Evolutionary conservation across 352 stramenopile species (phyloP).

Genomic region (Phytophthora lateralis): DNA sequence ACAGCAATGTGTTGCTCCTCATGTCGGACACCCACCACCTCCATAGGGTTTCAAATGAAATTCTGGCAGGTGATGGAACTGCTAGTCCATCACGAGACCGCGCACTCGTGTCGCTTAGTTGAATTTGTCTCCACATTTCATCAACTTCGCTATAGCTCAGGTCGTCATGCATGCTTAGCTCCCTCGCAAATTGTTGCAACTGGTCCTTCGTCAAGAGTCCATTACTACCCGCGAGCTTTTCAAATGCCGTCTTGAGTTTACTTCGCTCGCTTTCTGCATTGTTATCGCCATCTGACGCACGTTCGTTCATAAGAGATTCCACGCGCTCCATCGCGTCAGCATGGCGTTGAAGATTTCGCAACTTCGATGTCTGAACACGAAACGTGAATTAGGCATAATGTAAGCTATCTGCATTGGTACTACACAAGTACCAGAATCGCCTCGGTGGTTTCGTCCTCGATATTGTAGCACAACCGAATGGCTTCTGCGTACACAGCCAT

Average conservation of each 20-base stretch:
- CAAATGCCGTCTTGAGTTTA: slow-evolving; percentile 41
- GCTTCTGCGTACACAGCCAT: slow-evolving; percentile 43
- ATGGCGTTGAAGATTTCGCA: slow-evolving; percentile 45
- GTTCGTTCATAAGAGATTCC: slow-evolving; percentile 25
- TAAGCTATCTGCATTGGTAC: slow-evolving; percentile 17
- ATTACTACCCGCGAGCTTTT: slow-evolving; percentile 16
- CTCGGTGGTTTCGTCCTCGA: slow-evolving; percentile 55
- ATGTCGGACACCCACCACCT: slow-evolving; percentile 64
- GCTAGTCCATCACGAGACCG: background rate
- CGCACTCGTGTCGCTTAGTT: slow-evolving; percentile 4
- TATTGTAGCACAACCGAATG: slow-evolving; percentile 49
- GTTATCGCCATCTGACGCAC: slow-evolving; percentile 31
- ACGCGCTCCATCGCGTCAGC: slow-evolving; percentile 32
- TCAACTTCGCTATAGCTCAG: slow-evolving; percentile 52
- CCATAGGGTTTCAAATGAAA: slow-evolving; percentile 54
- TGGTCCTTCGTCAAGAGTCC: slow-evolving; percentile 36
- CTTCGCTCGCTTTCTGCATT: slow-evolving; percentile 20
- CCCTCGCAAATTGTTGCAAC: slow-evolving; percentile 36
- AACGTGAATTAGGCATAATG: background rate
- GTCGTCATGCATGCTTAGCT: slow-evolving; percentile 35
- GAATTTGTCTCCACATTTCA: slow-evolving; percentile 56
- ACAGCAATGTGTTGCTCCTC: slow-evolving; percentile 1
- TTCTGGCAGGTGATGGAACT: background rate
- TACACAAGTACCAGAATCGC: slow-evolving; percentile 42
- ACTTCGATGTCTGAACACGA: slow-evolving; percentile 39